Evolutionary conservation across 441 rosid species (phyloP), one percentile per base, ranked within the genome.

Genomic region (Adansonia madagascariensis): DNA sequence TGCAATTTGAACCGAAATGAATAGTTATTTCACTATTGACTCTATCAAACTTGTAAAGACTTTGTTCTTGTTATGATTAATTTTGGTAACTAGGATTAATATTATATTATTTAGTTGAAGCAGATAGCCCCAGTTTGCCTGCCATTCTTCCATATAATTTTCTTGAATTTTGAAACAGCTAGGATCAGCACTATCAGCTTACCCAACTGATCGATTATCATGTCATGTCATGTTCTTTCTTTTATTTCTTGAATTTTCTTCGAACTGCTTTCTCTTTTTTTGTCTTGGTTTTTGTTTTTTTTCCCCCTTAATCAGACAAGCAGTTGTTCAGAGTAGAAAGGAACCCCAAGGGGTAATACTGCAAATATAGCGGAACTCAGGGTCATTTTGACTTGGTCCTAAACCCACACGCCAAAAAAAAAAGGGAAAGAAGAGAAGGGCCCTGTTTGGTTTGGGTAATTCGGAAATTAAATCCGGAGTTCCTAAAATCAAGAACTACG

Each of bases 101-200:
- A 47, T 47, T 68, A 20, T 68, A 68, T 68, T 68, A 68, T 50
- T 52, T 50, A 71, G 15, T 52, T 52, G 61, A 52, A 71, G 61
- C 61, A 71, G 46, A 46, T 12, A 46, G 56, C 71, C 71, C 55
- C 55, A 67, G 39, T 67, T 44, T 67, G 72, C 72, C 72, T 68
- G 72, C 72, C 72, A 46, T 68, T 8, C 47, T 68, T 46, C n/a
- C 3, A 2, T 66, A 4, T 27, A 11, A 50, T 17, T 46, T 68
- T 47, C 35, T 46, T 68, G 55, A 15, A 10, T 68, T 12, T 46
- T 39, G 49, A 64, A 64, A 39, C 11, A 41, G 8, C 3, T 41
- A 8, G 14, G n/a, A 39, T 31, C 63, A 4, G 12, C 12, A 18
- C 3, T 20, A 3, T 27, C 66, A 11, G 20, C 10, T 35, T 24